Evolutionary conservation across 306 rosid genomes (phyloP), one percentile per base, ranked within the genome.

Genomic region (Cucumis cinereus): DNA sequence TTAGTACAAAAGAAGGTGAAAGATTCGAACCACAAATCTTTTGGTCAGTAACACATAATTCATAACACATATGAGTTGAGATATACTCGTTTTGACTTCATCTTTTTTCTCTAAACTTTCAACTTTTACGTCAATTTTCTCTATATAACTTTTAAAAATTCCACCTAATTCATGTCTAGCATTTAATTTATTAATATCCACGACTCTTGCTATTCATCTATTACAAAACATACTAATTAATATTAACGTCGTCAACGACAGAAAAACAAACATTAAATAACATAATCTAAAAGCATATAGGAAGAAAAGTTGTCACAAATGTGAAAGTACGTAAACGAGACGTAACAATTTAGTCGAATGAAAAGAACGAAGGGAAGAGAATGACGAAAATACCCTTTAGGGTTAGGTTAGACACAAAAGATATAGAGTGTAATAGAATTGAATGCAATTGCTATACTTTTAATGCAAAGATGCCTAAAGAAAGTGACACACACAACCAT

Each of bases 381-480:
- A 20, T 67, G n/a, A 67, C 73, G 19, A 67, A 6, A 40, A 40
- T 3, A 19, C 33, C 73, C 11, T 13, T 40, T 12, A 8, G 35
- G 49, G 26, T 17, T 2, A 10, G 33, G 38, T 4, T 1, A 23
- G 40, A 47, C 14, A 70, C 26, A 70, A 20, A 20, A 13, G 24
- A 36, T 9, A 22, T 38, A 56, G 12, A 11, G 12, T 68, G 50
- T 1, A 68, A 43, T 68, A 13, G 57, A 70, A 70, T 45, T 47
- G 22, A 70, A 70, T 70, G 53, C 57, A 69, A 41, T 16, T 43
- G 75, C 5, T 8, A 15, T 72, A 26, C 4, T 72, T 50, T 50
- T 26, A 72, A 49, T 72, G 76, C 76, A 72, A 72, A 72, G 60
- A 72, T 72, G 23, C 11, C 76, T 61, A 28, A 16, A 52, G 61